Evolutionary conservation across 768 basidiomycete genomes (phyloP).

Genomic region (Suillus ampliporus): DNA sequence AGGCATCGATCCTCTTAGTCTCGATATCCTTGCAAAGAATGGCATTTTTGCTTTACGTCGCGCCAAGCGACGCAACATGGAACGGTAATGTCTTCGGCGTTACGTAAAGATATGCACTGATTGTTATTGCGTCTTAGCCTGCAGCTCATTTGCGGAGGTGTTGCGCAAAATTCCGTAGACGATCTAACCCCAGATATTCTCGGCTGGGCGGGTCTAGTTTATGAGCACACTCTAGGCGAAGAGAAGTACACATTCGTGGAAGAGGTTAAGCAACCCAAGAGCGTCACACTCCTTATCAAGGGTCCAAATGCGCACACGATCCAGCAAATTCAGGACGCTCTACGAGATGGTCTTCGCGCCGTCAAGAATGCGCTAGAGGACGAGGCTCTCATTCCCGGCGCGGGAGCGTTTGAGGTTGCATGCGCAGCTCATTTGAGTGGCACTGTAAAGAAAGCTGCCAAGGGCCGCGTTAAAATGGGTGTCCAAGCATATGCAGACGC

Average conservation of each 20-base stretch:
- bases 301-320: conserved; percentile 97
- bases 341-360: conserved; percentile 93
- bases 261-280: conserved; percentile 94
- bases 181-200: conserved; percentile 90
- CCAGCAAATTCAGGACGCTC: conserved; percentile 96
- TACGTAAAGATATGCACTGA: conserved; percentile 38
- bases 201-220: conserved; percentile 97
- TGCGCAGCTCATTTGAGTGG: conserved; percentile 86
- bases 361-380: conserved; percentile 98
- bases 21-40: conserved; percentile 96
- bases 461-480: conserved; percentile 96
- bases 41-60: conserved; percentile 93
- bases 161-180: conserved; percentile 97
- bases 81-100: conserved; percentile 60
- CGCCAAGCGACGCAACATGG: conserved; percentile 99
- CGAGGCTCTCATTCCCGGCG: conserved; percentile 87
- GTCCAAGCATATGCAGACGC: conserved; percentile 98
- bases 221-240: conserved; percentile 98
- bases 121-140: conserved; percentile 53
- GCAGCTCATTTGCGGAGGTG: conserved; percentile 93
- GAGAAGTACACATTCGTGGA: conserved; percentile 99
- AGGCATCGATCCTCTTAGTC: conserved; percentile 95
- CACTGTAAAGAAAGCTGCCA: conserved; percentile 81
- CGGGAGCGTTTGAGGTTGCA: conserved; percentile 95
- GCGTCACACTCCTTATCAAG: conserved; percentile 95